These are phyloP conservation scores for Scheffersomyces coipomensis DNA, from an alignment of 805 yeast genomes.

Conservation along the genomic window DNA sequence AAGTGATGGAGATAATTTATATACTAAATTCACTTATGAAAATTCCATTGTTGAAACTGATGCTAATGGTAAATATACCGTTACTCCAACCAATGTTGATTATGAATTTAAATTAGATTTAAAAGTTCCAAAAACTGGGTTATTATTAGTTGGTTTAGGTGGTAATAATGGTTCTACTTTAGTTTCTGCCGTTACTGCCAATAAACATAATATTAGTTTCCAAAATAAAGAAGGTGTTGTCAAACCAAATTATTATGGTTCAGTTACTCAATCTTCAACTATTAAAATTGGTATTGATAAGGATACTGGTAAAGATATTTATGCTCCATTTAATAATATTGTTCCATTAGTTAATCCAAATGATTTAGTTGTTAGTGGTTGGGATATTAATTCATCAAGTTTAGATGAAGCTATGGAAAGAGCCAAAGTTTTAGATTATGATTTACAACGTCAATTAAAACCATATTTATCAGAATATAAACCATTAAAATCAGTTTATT, in stretches of 20 bases:
- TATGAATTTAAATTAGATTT: constrained; percentile 86
- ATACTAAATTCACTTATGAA: constrained; percentile 67
- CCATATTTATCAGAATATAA: constrained; percentile 57
- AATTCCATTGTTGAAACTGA: constrained; percentile 67
- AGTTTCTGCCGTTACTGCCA: constrained; percentile 81
- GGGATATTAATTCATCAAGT: constrained; percentile 83
- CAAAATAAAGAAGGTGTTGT: constrained; percentile 78
- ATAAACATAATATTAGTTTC: constrained; percentile 74
- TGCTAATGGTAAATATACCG: constrained; percentile 52
- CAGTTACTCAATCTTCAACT: constrained; percentile 91
- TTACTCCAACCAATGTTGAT: constrained; percentile 68
- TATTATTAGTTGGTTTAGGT: constrained; percentile 90
- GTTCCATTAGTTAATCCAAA: constrained; percentile 89
- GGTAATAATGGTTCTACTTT: constrained; percentile 96
- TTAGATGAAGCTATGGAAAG: constrained; percentile 79
- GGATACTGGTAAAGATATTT: constrained; percentile 73
- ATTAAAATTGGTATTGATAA: constrained; percentile 83
- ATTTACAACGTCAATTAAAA: constrained; percentile 73
- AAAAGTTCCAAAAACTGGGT: constrained; percentile 79
- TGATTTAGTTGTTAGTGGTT: constrained; percentile 86
- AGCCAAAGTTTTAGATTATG: constrained; percentile 83
- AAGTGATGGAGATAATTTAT: constrained; percentile 49
- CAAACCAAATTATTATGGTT: constrained; percentile 83
- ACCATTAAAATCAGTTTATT: constrained; percentile 85
- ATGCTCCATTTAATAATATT: constrained; percentile 86